Evolutionary conservation across 352 stramenopile species (phyloP), one percentile per base, ranked within the genome.

Genomic region (Ophiocytium majus): DNA sequence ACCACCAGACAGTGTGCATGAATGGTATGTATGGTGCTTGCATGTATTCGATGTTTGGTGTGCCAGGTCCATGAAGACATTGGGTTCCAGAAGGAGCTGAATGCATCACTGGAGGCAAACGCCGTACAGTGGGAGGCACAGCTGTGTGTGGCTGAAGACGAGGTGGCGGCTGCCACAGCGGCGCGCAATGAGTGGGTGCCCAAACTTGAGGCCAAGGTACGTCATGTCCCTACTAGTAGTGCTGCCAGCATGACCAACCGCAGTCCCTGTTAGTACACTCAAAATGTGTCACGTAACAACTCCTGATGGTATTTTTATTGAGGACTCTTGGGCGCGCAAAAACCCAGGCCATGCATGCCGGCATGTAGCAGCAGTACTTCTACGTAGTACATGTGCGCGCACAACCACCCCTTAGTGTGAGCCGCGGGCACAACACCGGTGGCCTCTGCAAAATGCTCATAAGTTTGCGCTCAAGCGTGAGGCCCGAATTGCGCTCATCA

Each of bases 61-160:
- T 19, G 19, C 28, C 36, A 81, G 75, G 36, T 43, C 9, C 37
- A 9, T 9, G 75, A 81, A 5, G 75, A 81, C 19, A 81, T 28
- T 81, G 19, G 49, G 9, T 85, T 74, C 74, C 64, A 35, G 31
- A 33, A 84, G 80, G 84, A 88, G 19, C 66, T 88, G 10, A 76
- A 80, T n/a, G 35, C n/a, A 74, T 88, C 84, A 74, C 84, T 88
- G 36, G 80, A 88, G 66, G 71, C 84, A 33, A 88, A 88, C 66
- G 63, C 50, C 19, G 32, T 36, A 50, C 84, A 88, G 37, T 82
- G 82, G 66, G 64, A 76, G 75, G 64, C 35, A 9, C 79, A 50
- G 33, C 34, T 86, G 66, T 33, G 75, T 28, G 32, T 79, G 19
- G 84, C 84, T 35, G 57, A 34, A 83, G 33, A 33, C 14, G 84